Evolutionary conservation across 1,284 basidiomycete species (phyloP).

Genomic region (Puccinia brachypodii): DNA sequence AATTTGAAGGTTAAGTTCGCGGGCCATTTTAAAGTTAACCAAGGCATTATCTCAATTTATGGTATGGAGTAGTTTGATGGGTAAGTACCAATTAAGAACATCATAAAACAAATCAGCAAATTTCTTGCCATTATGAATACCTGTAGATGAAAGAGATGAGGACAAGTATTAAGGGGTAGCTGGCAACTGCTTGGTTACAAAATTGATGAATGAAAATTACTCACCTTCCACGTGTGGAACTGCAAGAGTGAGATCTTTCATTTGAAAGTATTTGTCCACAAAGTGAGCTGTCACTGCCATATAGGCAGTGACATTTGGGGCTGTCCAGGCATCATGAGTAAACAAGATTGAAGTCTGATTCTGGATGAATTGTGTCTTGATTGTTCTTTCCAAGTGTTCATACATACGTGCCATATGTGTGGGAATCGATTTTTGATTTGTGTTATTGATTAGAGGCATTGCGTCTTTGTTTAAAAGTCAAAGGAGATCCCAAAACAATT

Average conservation of each 20-base stretch:
- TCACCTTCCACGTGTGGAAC: constrained; percentile 3
- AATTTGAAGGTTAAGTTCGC: neutral
- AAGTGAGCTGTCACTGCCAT: constrained; percentile 25
- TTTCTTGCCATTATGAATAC: neutral
- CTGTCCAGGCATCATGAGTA: constrained; percentile 4
- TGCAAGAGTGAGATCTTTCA: neutral
- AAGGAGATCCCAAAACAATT: neutral
- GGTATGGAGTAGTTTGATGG: neutral
- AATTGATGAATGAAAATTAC: neutral
- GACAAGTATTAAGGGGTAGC: neutral
- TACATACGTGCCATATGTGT: neutral
- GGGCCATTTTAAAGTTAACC: neutral
- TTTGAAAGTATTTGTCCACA: constrained; percentile 6
- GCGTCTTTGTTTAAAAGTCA: neutral
- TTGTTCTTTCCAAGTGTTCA: neutral
- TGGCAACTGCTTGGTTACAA: no score
- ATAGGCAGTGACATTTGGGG: constrained; percentile 3
- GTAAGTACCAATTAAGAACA: neutral
- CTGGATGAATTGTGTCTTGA: neutral
- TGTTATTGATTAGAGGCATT: neutral
- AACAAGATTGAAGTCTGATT: neutral
- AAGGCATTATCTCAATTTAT: constrained; percentile 19
- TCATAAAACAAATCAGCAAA: neutral
- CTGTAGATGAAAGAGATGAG: neutral
- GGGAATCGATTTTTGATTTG: neutral